A percentile compares a stretch with the other conserved stretches of the same genome.
Evolutionary conservation across 1,284 basidiomycete genomes (phyloP).

Genomic region (Farysia itapuensis): DNA sequence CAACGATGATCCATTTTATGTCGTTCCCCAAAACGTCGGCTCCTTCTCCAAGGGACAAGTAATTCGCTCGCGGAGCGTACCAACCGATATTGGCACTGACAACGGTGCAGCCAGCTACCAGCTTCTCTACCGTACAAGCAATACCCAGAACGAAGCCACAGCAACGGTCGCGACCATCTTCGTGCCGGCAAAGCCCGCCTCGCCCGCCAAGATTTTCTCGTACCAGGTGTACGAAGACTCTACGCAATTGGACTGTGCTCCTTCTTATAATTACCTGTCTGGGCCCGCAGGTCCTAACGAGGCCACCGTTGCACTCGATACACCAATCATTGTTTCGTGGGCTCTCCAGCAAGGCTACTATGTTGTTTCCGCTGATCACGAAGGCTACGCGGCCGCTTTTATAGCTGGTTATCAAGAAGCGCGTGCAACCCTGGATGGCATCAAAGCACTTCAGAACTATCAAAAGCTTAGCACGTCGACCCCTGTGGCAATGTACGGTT

Average conservation of each 20-base stretch:
- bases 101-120: constrained; percentile 36
- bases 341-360: constrained; percentile 48
- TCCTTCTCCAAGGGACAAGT: constrained; percentile 33
- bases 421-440: constrained; percentile 40
- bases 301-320: constrained; percentile 11
- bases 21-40: constrained; percentile 13
- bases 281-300: constrained; percentile 17
- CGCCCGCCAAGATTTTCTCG: constrained; percentile 35
- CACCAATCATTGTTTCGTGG: constrained; percentile 33
- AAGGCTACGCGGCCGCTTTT: constrained; percentile 35
- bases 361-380: constrained; percentile 49
- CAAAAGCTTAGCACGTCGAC: constrained; percentile 15
- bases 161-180: constrained; percentile 39
- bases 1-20: constrained; percentile 41
- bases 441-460: constrained; percentile 33
- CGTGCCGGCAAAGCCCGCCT: constrained; percentile 33
- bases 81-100: constrained; percentile 17
- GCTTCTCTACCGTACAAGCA: constrained; percentile 40
- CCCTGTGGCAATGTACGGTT: constrained; percentile 33
- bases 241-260: constrained; percentile 35
- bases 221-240: constrained; percentile 43
- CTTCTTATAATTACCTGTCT: constrained; percentile 21
- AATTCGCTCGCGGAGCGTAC: constrained; percentile 18
- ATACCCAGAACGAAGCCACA: constrained; percentile 9
- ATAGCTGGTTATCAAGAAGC: constrained; percentile 46